Evolutionary conservation across 2,329 filamentous ascomycete species (phyloP).

Genomic region (Nigrospora sphaerica): DNA sequence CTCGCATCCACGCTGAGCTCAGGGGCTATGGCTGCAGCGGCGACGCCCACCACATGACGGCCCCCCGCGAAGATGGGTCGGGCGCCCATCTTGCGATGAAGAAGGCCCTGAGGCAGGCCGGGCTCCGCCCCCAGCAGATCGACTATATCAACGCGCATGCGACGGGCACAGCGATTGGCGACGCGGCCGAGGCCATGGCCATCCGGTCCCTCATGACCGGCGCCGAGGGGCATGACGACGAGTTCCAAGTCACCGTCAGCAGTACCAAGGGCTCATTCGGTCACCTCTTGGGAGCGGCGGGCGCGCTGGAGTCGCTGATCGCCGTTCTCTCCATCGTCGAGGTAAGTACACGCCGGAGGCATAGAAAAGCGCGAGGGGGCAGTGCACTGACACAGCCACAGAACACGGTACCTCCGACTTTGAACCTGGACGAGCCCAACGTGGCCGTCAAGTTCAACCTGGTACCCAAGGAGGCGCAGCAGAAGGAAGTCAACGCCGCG

Average conservation of each 20-base stretch:
- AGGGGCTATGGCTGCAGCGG: conserved; percentile 84
- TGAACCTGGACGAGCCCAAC: conserved; percentile 67
- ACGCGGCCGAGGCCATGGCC: conserved; percentile 79
- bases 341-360: conserved; percentile 41
- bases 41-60: conserved; percentile 91
- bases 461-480: conserved; percentile 64
- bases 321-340: conserved; percentile 71
- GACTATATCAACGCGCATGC: conserved; percentile 96
- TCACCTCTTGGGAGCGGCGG: conserved; percentile 85
- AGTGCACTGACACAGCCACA: conserved; percentile 24
- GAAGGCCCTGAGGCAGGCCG: conserved; percentile 67
- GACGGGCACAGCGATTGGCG: conserved; percentile 79
- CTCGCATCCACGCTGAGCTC: conserved; percentile 81
- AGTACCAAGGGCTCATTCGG: conserved; percentile 92
- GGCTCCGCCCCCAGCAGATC: conserved; percentile 60
- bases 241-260: conserved; percentile 70
- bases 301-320: conserved; percentile 85
- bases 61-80: conserved; percentile 72
- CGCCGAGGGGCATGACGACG: conserved; percentile 54
- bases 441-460: conserved; percentile 77
- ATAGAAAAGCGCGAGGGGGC: background rate
- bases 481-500: conserved; percentile 63
- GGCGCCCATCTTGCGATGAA: conserved; percentile 84
- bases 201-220: conserved; percentile 73
- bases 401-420: conserved; percentile 75